A percentile compares a stretch with the other conserved stretches of the same genome.
phyloP scores from a whole-genome alignment of 495 filamentous ascomycete genomes.

The Chaetomium tenue region DNA sequence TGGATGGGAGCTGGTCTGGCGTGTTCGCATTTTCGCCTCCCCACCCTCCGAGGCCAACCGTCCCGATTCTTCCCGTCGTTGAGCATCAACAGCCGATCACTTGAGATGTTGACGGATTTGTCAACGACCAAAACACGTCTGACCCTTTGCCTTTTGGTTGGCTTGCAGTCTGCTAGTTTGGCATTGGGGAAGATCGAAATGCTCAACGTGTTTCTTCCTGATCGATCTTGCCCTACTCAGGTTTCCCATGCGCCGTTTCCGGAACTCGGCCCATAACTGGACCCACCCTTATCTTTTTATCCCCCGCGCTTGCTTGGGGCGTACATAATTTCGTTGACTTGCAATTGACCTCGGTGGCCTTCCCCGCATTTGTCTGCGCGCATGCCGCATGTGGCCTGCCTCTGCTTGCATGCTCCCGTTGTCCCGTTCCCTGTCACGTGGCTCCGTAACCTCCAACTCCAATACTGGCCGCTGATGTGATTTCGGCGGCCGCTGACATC shows the following conservation, averaged over 20 bases:
- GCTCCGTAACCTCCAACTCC: too few relatives aligned
- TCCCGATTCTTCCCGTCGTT: slow-evolving; percentile 23
- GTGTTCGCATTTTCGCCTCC: neutral
- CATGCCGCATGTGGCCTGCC: too few relatives aligned
- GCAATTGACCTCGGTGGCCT: neutral
- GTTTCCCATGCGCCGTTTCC: neutral
- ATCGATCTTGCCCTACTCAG: neutral
- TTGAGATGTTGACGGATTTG: neutral
- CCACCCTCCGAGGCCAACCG: slow-evolving; percentile 1
- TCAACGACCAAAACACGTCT: neutral
- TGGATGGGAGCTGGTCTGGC: neutral
- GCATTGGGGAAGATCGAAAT: neutral
- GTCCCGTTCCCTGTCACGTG: too few relatives aligned
- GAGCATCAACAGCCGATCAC: neutral
- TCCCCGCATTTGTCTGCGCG: neutral
- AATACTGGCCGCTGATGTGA: too few relatives aligned
- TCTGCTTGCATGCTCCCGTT: neutral
- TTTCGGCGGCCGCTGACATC: too few relatives aligned
- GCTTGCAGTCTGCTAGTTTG: neutral
- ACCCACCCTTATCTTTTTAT: slow-evolving; percentile 11
- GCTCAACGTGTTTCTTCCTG: neutral
- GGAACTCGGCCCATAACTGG: neutral
- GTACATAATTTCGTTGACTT: neutral
- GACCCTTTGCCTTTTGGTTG: neutral
- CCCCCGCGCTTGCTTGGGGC: neutral